Base-by-base conservation (phyloP, 2,329 filamentous ascomycete species). In the Dendryphion nanum region DNA sequence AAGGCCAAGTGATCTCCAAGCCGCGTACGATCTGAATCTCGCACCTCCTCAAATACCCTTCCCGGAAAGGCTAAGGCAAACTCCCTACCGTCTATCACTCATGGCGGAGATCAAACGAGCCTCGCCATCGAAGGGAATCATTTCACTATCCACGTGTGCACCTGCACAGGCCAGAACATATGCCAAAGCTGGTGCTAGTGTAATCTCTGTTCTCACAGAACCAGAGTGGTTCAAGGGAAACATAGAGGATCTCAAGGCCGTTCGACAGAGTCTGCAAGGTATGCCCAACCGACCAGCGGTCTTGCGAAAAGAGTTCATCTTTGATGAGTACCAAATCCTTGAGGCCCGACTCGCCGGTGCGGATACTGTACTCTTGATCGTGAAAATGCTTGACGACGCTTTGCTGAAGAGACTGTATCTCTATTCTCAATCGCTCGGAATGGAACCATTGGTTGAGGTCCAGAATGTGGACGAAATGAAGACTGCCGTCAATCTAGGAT, bases 181-280 rank as follows among this genome's bases (percentile, higher is more conserved):
- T 64, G 93, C 94, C 7, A 77, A 93, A 35, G 90, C 93, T 5
- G 94, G 93, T 12, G 93, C 93, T 33, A 97, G 91, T 62, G 89
- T 95, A 26, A 98, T 98, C 50, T 97, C 93, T 1, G 93, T 98
- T n/a, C 78, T 98, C 32, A 98, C 93, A 0, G 93, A 98, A 68
- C 93, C 94, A 0, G 86, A 97, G 60, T 98, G 93, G 93, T 98
- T 98, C 75, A 97, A 96, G 70, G 93, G 93, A 33, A 95, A 86
- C 66, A 90, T 98, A 44, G 91, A 98, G 41, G 93, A 98, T 62
- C 72, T 98, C 37, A 81, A 86, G 43, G 82, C 85, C 21, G 93
- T 97, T 19, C 82, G 93, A 30, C 86, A 91, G 65, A 89, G 87
- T 33, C 72, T 98, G n/a, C 81, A 89, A 53, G 85, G 86, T 10